A percentile compares a stretch with the other conserved stretches of the same genome.
phyloP scores from a whole-genome alignment of 345 rosid species.

The Garcia nutans region DNA sequence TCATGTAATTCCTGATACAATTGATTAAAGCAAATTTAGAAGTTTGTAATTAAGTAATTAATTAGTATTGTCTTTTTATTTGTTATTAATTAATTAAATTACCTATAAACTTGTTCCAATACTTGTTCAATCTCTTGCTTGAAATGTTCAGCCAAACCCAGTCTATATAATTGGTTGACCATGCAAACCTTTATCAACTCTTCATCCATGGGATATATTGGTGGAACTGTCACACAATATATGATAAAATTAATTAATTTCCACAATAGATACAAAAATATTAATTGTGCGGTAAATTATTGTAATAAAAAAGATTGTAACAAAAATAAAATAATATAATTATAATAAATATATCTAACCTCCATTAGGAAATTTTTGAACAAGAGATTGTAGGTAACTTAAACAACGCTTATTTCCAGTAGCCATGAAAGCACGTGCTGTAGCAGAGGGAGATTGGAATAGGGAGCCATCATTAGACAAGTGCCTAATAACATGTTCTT shows the following conservation, averaged over 20 bases:
- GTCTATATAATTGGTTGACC: constrained; percentile 44
- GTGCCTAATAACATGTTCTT: constrained; percentile 28
- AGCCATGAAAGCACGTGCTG: constrained; percentile 56
- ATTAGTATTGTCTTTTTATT: background rate
- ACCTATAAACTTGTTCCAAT: constrained; percentile 45
- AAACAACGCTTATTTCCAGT: constrained; percentile 46
- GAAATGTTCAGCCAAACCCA: constrained; percentile 56
- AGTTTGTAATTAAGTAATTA: background rate
- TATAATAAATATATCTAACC: constrained; percentile 30
- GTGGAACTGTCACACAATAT: constrained; percentile 38
- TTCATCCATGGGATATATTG: constrained; percentile 47
- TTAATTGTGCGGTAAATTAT: no score
- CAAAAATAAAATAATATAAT: background rate
- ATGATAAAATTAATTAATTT: background rate
- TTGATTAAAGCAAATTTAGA: background rate
- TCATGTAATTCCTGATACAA: constrained; percentile 34
- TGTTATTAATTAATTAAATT: background rate
- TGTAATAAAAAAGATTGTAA: background rate
- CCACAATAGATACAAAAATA: background rate
- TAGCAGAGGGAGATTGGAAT: constrained; percentile 69
- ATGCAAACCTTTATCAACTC: constrained; percentile 49
- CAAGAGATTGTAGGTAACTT: constrained; percentile 46
- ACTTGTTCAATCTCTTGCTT: constrained; percentile 39
- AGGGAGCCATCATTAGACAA: constrained; percentile 47
- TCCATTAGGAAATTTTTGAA: constrained; percentile 38